A percentile compares a stretch with the other conserved stretches of the same genome.
Evolutionary conservation across 2,329 filamentous ascomycete genomes (phyloP).

Genomic region (Knufia fluminis): DNA sequence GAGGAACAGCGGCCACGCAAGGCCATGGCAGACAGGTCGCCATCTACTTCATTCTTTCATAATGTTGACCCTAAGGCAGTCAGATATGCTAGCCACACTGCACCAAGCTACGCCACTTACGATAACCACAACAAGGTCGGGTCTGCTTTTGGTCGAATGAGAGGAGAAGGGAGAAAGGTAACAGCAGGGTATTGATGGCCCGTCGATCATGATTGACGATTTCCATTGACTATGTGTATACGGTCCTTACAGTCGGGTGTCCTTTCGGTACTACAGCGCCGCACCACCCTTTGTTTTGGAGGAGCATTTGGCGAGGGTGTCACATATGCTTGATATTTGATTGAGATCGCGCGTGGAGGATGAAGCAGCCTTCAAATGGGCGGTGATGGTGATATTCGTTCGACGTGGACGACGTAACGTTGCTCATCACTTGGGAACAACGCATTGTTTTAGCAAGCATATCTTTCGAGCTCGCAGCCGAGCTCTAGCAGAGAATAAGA

Average conservation of each 20-base stretch:
- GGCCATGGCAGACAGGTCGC: neutral
- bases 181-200: neutral
- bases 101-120: neutral
- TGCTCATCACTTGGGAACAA: neutral
- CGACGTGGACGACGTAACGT: neutral
- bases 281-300: no score
- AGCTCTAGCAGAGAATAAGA: conserved; percentile 1
- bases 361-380: neutral
- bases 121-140: neutral
- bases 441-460: neutral
- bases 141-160: neutral
- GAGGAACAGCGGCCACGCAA: neutral
- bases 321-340: no score
- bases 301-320: no score
- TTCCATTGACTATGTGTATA: neutral
- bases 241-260: no score
- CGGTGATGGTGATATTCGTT: neutral
- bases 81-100: neutral
- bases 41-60: neutral
- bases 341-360: neutral
- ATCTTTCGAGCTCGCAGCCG: conserved; percentile 7
- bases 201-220: neutral
- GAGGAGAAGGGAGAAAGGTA: neutral
- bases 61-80: conserved; percentile 2
- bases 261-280: no score